phyloP scores from a whole-genome alignment of 441 rosid species.

The Biscutella laevigata region DNA sequence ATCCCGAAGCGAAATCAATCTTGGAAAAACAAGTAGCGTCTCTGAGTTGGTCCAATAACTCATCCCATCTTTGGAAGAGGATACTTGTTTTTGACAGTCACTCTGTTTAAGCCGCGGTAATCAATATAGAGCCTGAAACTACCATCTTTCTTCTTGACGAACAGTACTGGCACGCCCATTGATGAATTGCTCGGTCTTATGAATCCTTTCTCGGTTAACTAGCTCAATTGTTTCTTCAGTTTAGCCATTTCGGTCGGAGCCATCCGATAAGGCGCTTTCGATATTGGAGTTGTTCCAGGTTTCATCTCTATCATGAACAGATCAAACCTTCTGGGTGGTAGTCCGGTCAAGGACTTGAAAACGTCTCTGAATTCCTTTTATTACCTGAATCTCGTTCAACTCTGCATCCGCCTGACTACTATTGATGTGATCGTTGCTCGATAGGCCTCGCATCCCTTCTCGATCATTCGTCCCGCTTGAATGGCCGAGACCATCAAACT shows the following conservation, averaged over 20 bases:
- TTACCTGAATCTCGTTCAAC: neutral
- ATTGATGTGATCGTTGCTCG: neutral
- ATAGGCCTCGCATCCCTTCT: neutral
- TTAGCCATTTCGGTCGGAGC: neutral
- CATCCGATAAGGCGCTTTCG: neutral
- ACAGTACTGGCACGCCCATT: neutral
- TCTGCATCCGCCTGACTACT: neutral
- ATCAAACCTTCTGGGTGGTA: neutral
- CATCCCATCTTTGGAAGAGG: neutral
- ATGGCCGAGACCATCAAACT: neutral
- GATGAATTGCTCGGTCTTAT: neutral
- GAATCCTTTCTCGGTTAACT: neutral
- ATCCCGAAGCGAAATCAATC: neutral
- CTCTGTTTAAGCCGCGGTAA: neutral
- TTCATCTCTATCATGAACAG: neutral
- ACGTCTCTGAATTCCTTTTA: neutral
- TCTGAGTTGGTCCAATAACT: neutral
- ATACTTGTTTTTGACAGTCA: neutral
- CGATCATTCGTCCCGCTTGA: neutral
- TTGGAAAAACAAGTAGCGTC: neutral
- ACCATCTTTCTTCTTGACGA: neutral
- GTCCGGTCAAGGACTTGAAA: neutral
- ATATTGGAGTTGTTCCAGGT: neutral
- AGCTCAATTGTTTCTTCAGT: neutral
- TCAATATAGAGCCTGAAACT: neutral